phyloP scores from a whole-genome alignment of 2,329 filamentous ascomycete species.

The Aspergillus quadrilineatus region DNA sequence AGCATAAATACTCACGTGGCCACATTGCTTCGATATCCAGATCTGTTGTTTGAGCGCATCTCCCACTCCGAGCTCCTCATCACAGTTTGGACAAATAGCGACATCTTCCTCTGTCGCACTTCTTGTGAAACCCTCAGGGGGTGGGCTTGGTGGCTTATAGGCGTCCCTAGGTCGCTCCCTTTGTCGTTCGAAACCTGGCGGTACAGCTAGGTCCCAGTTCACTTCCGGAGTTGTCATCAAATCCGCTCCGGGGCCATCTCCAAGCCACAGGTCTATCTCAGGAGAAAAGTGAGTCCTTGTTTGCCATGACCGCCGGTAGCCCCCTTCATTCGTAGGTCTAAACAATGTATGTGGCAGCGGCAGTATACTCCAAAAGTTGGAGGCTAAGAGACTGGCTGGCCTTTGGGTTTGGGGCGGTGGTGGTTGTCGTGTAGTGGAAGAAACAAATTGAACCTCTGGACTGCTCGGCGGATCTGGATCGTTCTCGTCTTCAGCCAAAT shows the following conservation, averaged over 20 bases:
- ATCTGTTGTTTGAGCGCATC: constrained; percentile 74
- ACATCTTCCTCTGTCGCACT: constrained; percentile 69
- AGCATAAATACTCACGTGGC: constrained; percentile 67
- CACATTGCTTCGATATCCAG: constrained; percentile 87
- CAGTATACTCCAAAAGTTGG: constrained; percentile 16
- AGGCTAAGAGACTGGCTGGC: neutral
- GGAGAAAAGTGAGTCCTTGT: neutral
- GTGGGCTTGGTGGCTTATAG: constrained; percentile 64
- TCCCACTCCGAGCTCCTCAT: constrained; percentile 76
- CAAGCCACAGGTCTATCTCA: constrained; percentile 26
- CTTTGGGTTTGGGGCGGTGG: constrained; percentile 8
- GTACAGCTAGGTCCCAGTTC: constrained; percentile 35
- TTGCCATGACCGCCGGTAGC: neutral
- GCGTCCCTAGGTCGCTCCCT: constrained; percentile 23
- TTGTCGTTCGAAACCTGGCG: constrained; percentile 25
- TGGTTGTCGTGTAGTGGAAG: constrained; percentile 27
- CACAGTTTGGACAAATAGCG: constrained; percentile 82
- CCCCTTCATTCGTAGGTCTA: constrained; percentile 7
- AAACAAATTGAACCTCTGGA: constrained; percentile 54
- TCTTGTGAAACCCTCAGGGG: constrained; percentile 76
- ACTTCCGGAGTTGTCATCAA: constrained; percentile 29
- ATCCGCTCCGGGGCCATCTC: constrained; percentile 22
- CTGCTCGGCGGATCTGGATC: constrained; percentile 30
- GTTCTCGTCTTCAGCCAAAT: constrained; percentile 43
- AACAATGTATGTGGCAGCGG: constrained; percentile 6